phyloP scores from a whole-genome alignment of 805 yeast species.

The Starmerella apis region DNA sequence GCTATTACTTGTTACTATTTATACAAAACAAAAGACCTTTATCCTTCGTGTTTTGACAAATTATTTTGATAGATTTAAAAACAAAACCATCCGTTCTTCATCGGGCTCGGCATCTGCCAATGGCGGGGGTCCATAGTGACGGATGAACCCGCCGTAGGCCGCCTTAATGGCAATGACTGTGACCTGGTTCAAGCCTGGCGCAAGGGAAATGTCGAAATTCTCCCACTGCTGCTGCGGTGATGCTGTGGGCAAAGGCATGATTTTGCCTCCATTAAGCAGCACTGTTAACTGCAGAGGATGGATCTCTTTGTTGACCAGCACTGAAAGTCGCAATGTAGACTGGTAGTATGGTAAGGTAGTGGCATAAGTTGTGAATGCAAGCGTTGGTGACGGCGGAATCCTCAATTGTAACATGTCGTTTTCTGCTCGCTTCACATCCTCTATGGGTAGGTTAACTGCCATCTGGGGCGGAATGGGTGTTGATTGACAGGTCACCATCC shows the following conservation, averaged over 20 bases:
- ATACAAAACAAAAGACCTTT: background rate
- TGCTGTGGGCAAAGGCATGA: slow-evolving; percentile 24
- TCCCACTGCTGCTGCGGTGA: slow-evolving; percentile 12
- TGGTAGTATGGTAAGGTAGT: slow-evolving; percentile 40
- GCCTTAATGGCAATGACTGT: slow-evolving; percentile 28
- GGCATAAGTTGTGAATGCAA: slow-evolving; percentile 23
- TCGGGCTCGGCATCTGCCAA: slow-evolving; percentile 26
- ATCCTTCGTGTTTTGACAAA: background rate
- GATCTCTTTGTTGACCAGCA: slow-evolving; percentile 37
- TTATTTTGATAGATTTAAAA: slow-evolving; percentile 29
- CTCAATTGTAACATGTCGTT: slow-evolving; percentile 25
- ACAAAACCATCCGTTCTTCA: slow-evolving; percentile 27
- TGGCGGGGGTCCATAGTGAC: slow-evolving; percentile 28
- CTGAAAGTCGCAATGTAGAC: slow-evolving; percentile 39
- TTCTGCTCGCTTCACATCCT: slow-evolving; percentile 23
- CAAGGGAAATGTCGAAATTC: slow-evolving; percentile 29
- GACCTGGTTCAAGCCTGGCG: slow-evolving; percentile 32
- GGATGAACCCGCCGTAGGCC: slow-evolving; percentile 22
- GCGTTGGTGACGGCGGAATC: slow-evolving; percentile 23
- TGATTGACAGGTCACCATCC: slow-evolving; percentile 23
- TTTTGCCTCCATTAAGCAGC: slow-evolving; percentile 28
- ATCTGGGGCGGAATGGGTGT: slow-evolving; percentile 21
- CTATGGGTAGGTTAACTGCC: slow-evolving; percentile 19
- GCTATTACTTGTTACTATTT: no score
- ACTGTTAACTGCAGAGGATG: slow-evolving; percentile 30